phyloP scores from a whole-genome alignment of 1,139 yeast species.

The Hemisphaericaspora xylofermentans region DNA sequence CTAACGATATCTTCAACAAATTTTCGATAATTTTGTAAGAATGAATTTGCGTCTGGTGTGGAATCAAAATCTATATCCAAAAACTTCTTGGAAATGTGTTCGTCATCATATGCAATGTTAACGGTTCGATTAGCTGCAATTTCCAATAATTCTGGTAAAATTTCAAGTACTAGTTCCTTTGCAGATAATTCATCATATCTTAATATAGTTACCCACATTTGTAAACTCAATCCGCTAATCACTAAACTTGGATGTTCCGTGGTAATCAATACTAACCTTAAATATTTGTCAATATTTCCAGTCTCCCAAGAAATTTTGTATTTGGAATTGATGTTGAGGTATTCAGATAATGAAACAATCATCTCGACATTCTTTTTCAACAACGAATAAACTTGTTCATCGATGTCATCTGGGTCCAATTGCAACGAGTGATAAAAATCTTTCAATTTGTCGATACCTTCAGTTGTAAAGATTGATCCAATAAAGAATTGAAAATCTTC shows the following conservation, averaged over 20 bases:
- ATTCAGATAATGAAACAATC: constrained; percentile 86
- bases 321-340: constrained; percentile 50
- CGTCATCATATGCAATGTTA: constrained; percentile 68
- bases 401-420: constrained; percentile 73
- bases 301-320: constrained; percentile 45
- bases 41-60: constrained; percentile 73
- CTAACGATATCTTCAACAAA: constrained; percentile 90
- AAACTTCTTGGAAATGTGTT: constrained; percentile 60
- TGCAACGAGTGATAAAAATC: constrained; percentile 62
- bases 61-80: constrained; percentile 87
- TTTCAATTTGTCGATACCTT: constrained; percentile 67
- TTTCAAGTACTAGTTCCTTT: constrained; percentile 45
- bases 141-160: constrained; percentile 69
- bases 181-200: constrained; percentile 73
- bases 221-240: constrained; percentile 87
- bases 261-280: constrained; percentile 73
- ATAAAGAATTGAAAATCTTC: constrained; percentile 79
- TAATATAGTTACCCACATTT: constrained; percentile 90
- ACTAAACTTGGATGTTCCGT: constrained; percentile 83
- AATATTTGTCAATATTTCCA: constrained; percentile 61
- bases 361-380: constrained; percentile 89
- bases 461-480: constrained; percentile 72
- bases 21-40: constrained; percentile 76
- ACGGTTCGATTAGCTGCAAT: constrained; percentile 77
- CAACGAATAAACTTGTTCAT: constrained; percentile 75